phyloP scores from a whole-genome alignment of 495 filamentous ascomycete genomes.

The Lindgomyces ingoldianus region DNA sequence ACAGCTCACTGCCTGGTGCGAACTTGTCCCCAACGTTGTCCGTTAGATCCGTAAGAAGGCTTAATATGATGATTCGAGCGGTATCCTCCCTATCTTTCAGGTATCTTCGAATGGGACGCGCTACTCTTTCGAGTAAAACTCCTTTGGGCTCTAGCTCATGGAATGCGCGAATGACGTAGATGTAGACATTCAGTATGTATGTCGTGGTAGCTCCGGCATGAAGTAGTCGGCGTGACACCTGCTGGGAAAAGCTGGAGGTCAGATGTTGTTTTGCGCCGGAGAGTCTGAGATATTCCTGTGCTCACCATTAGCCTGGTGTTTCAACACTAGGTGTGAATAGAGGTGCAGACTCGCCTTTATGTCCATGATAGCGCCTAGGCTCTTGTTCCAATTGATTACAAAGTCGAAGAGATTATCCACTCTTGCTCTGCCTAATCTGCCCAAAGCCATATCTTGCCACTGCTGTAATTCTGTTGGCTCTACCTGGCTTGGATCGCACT shows the following conservation, averaged over 20 bases:
- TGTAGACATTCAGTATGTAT: slow-evolving; percentile 86
- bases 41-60: slow-evolving; percentile 69
- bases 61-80: slow-evolving; percentile 79
- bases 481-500: slow-evolving; percentile 14
- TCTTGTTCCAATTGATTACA: slow-evolving; percentile 73
- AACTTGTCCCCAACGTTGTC: slow-evolving; percentile 44
- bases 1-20: slow-evolving; percentile 51
- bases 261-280: slow-evolving; percentile 61
- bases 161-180: slow-evolving; percentile 87
- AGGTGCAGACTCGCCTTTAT: slow-evolving; percentile 54
- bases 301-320: not conserved
- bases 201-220: slow-evolving; percentile 88
- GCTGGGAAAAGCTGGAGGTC: slow-evolving; percentile 68
- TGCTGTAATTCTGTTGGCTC: slow-evolving; percentile 39
- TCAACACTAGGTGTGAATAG: not conserved
- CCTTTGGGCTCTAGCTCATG: slow-evolving; percentile 87
- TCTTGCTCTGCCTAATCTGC: slow-evolving; percentile 74
- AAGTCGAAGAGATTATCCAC: slow-evolving; percentile 86
- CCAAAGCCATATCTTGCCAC: slow-evolving; percentile 79
- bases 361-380: slow-evolving; percentile 81
- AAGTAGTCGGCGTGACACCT: slow-evolving; percentile 70
- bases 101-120: slow-evolving; percentile 79
- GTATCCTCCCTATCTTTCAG: slow-evolving; percentile 94
- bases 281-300: slow-evolving; percentile 54
- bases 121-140: slow-evolving; percentile 84